Evolutionary conservation across 2,329 filamentous ascomycete species (phyloP).

Genomic region (Orbilia brochopaga): DNA sequence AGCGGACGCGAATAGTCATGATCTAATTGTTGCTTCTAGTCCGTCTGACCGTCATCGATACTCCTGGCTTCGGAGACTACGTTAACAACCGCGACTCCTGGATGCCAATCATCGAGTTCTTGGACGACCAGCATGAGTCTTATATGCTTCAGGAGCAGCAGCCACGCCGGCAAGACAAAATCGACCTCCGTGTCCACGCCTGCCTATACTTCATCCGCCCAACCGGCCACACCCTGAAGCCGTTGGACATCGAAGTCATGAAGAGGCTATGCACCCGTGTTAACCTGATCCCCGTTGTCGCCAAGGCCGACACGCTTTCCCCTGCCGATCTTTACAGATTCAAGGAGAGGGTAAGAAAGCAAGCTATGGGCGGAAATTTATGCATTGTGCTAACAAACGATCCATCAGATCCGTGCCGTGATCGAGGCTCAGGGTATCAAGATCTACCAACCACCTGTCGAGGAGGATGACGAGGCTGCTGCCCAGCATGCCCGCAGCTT

Average conservation of each 20-base stretch:
- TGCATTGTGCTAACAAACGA: not conserved
- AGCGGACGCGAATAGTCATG: slow-evolving; percentile 7
- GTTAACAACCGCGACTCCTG: slow-evolving; percentile 99
- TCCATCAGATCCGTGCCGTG: slow-evolving; percentile 81
- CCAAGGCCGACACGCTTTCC: slow-evolving; percentile 97
- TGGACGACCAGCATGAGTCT: slow-evolving; percentile 99
- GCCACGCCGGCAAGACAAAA: slow-evolving; percentile 96
- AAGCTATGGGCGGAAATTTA: not conserved
- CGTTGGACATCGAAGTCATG: slow-evolving; percentile 99
- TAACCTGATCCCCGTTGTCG: slow-evolving; percentile 97
- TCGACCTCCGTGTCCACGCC: slow-evolving; percentile 96
- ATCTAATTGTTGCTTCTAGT: slow-evolving; percentile 64
- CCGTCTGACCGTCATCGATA: slow-evolving; percentile 97
- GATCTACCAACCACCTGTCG: slow-evolving; percentile 96
- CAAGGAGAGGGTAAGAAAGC: slow-evolving; percentile 80
- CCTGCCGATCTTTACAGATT: slow-evolving; percentile 88
- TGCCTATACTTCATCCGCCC: slow-evolving; percentile 99
- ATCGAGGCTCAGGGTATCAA: slow-evolving; percentile 99
- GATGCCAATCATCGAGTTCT: slow-evolving; percentile 99
- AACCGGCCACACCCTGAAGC: slow-evolving; percentile 97
- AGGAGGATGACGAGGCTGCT: slow-evolving; percentile 97
- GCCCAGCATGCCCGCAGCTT: slow-evolving; percentile 92
- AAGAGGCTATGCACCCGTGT: slow-evolving; percentile 97
- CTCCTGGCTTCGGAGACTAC: slow-evolving; percentile 98
- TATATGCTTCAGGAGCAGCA: slow-evolving; percentile 99